A percentile compares a stretch with the other conserved stretches of the same genome.
These are phyloP conservation scores for Fistulinella staudtii DNA, from an alignment of 1,284 basidiomycete genomes.

Conservation along the genomic window DNA sequence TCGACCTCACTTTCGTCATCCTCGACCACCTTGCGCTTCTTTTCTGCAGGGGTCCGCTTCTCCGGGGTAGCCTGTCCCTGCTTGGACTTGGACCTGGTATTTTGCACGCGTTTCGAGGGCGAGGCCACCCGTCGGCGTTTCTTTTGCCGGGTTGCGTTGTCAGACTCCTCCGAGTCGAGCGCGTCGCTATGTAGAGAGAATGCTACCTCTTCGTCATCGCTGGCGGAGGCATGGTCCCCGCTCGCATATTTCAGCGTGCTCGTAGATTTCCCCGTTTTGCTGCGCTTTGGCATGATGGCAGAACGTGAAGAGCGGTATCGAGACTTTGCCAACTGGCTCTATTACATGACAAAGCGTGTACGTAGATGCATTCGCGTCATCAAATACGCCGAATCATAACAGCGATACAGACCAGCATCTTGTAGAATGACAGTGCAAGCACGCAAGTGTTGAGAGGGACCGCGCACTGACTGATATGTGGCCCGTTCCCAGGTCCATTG, in stretches of 20 bases:
- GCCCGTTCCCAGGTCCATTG: too few species aligned
- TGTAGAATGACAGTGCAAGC: too few species aligned
- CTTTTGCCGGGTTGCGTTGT: slow-evolving; percentile 6
- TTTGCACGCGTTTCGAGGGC: slow-evolving; percentile 10
- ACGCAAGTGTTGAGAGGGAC: too few species aligned
- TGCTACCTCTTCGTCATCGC: slow-evolving; percentile 10
- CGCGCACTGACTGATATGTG: too few species aligned
- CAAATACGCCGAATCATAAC: too few species aligned
- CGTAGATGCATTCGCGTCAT: too few species aligned
- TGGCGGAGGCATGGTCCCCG: slow-evolving; percentile 9
- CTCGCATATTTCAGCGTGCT: slow-evolving; percentile 7
- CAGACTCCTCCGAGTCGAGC: slow-evolving; percentile 39
- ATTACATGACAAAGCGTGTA: too few species aligned
- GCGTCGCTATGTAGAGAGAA: slow-evolving; percentile 44
- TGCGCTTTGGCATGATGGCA: slow-evolving; percentile 17
- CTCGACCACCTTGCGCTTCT: slow-evolving; percentile 22
- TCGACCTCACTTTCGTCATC: slow-evolving; percentile 39
- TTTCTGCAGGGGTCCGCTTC: slow-evolving; percentile 16
- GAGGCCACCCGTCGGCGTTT: slow-evolving; percentile 20
- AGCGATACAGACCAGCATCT: too few species aligned
- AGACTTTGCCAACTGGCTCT: too few species aligned
- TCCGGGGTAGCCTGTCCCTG: slow-evolving; percentile 1
- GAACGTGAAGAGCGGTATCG: background rate
- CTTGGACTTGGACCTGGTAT: slow-evolving; percentile 11
- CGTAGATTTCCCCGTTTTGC: slow-evolving; percentile 5